phyloP scores from a whole-genome alignment of 257 asterid genomes.

The Fraxinus pennsylvanica region DNA sequence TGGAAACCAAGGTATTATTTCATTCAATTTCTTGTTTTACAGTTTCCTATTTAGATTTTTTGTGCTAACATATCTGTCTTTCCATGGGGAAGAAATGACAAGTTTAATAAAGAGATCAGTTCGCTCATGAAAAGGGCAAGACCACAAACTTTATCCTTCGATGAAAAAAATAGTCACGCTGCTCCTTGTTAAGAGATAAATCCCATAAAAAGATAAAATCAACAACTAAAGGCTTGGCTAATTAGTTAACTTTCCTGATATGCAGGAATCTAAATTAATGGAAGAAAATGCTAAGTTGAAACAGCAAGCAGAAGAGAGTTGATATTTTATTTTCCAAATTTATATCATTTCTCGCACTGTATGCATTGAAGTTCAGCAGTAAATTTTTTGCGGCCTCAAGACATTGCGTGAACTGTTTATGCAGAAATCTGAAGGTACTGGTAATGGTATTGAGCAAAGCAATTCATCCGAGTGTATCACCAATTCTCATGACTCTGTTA shows the following conservation, averaged over 20 bases:
- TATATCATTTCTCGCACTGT: no score
- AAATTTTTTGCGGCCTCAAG: no score
- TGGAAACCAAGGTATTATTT: slow-evolving; percentile 44
- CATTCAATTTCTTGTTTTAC: not conserved
- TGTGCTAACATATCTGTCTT: not conserved
- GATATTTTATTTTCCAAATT: not conserved
- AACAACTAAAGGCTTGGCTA: no score
- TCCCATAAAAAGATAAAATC: no score
- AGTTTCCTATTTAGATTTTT: not conserved
- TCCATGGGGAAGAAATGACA: slow-evolving; percentile 50
- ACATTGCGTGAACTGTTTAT: not conserved
- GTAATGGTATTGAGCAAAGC: slow-evolving; percentile 35
- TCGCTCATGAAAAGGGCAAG: slow-evolving; percentile 60
- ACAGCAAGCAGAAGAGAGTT: slow-evolving; percentile 38
- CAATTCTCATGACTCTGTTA: slow-evolving; percentile 38
- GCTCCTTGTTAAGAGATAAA: not conserved
- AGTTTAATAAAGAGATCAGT: slow-evolving; percentile 49
- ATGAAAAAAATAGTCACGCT: not conserved
- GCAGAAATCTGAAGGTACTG: slow-evolving; percentile 26
- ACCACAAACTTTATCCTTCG: slow-evolving; percentile 4
- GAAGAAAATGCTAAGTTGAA: slow-evolving; percentile 60
- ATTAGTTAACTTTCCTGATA: not conserved
- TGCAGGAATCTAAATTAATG: slow-evolving; percentile 59
- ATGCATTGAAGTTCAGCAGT: not conserved
- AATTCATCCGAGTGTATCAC: slow-evolving; percentile 44